These are phyloP conservation scores for Wickerhamiella dianesei DNA, from an alignment of 805 yeast genomes.

Conservation along the genomic window DNA sequence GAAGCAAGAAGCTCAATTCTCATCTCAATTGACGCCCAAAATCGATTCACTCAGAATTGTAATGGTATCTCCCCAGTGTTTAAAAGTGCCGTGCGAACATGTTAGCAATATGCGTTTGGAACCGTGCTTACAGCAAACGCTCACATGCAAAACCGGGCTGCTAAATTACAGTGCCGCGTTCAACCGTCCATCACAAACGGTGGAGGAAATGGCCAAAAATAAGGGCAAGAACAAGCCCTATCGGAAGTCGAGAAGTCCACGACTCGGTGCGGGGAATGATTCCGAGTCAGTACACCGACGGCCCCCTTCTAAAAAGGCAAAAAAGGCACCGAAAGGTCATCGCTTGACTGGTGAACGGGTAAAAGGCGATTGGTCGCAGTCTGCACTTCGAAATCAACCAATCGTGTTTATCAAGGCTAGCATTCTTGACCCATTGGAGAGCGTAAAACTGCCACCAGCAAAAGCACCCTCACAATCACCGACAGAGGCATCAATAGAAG, in stretches of 20 bases:
- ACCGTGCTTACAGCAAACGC: too few species aligned
- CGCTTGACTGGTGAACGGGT: constrained; percentile 2
- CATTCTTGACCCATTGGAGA: not conserved
- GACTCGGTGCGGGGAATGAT: not conserved
- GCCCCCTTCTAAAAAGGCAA: constrained; percentile 26
- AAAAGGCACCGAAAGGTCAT: not conserved
- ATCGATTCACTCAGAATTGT: too few species aligned
- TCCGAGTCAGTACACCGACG: not conserved
- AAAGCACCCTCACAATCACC: not conserved
- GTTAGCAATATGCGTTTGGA: too few species aligned
- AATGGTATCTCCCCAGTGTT: too few species aligned
- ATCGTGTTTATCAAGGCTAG: constrained; percentile 10
- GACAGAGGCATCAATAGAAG: not conserved
- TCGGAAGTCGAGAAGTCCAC: not conserved
- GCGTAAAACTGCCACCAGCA: not conserved
- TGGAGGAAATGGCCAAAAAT: not conserved
- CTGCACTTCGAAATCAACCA: constrained; percentile 10
- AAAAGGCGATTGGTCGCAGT: not conserved
- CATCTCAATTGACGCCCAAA: too few species aligned
- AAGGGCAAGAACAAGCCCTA: not conserved
- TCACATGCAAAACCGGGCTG: not conserved
- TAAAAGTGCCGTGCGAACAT: too few species aligned
- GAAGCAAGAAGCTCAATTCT: too few species aligned
- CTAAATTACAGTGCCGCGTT: too few species aligned
- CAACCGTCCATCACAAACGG: too few species aligned